A percentile compares a stretch with the other conserved stretches of the same genome.
phyloP scores from a whole-genome alignment of 768 basidiomycete genomes.

The Mycena polygramma region DNA sequence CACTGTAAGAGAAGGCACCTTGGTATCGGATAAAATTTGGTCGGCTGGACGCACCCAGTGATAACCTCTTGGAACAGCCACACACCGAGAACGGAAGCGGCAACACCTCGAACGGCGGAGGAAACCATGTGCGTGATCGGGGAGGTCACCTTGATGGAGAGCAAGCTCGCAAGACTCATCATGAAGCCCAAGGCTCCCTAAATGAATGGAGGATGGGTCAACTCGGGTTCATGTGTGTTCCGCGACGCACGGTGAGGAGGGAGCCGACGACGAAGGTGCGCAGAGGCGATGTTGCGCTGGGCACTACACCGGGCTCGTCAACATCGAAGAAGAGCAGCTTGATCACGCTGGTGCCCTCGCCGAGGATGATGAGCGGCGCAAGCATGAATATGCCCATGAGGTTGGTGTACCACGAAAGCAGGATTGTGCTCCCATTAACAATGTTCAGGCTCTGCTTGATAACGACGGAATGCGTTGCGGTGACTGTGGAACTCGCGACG shows the following conservation, averaged over 20 bases:
- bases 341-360: constrained; percentile 76
- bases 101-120: constrained; percentile 95
- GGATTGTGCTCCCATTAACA: constrained; percentile 86
- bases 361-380: constrained; percentile 77
- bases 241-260: constrained; percentile 61
- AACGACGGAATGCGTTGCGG: constrained; percentile 91
- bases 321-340: constrained; percentile 67
- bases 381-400: constrained; percentile 81
- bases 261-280: constrained; percentile 85
- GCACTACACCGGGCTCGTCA: constrained; percentile 50
- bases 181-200: constrained; percentile 88
- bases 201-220: no score
- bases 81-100: constrained; percentile 85
- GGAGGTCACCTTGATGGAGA: constrained; percentile 97
- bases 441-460: constrained; percentile 89
- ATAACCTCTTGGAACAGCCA: constrained; percentile 87
- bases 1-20: constrained; percentile 58
- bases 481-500: constrained; percentile 85
- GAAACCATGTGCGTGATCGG: constrained; percentile 99
- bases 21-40: neutral
- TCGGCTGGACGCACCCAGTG: constrained; percentile 67
- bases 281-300: constrained; percentile 61
- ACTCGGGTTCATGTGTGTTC: no score
- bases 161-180: constrained; percentile 92
- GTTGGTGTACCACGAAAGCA: constrained; percentile 95